These are phyloP conservation scores for Cystobasidium slooffiae DNA, from an alignment of 1,284 basidiomycete genomes.

Conservation along the genomic window DNA sequence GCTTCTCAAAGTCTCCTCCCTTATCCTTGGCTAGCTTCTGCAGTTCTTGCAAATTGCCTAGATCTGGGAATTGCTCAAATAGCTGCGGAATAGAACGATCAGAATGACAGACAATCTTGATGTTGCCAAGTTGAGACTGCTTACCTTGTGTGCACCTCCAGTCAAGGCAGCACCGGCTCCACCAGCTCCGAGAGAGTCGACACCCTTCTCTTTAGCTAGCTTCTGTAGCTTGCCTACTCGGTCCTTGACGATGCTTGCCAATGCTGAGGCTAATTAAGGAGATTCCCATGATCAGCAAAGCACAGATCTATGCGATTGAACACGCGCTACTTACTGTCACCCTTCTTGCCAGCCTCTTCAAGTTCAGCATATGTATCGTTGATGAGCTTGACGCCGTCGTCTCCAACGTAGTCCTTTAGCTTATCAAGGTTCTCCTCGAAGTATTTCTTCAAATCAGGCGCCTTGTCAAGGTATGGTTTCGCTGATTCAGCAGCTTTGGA, in stretches of 20 bases:
- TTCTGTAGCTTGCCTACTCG: constrained; percentile 59
- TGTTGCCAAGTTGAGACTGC: constrained; percentile 44
- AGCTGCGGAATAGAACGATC: constrained; percentile 36
- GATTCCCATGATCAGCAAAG: constrained; percentile 47
- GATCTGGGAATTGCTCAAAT: constrained; percentile 47
- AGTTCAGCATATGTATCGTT: constrained; percentile 49
- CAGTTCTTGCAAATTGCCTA: constrained; percentile 59
- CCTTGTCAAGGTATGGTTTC: constrained; percentile 50
- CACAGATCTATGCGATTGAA: background rate
- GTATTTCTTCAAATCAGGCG: constrained; percentile 51
- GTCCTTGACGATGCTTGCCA: constrained; percentile 59
- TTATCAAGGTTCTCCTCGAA: constrained; percentile 45
- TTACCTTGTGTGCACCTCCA: constrained; percentile 25
- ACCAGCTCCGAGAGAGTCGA: constrained; percentile 45
- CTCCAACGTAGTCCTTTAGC: constrained; percentile 47
- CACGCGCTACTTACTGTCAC: constrained; percentile 33
- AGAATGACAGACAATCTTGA: constrained; percentile 3
- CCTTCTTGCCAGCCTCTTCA: constrained; percentile 49
- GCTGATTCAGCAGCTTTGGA: constrained; percentile 47
- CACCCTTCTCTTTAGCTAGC: constrained; percentile 57
- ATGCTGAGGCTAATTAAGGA: constrained; percentile 57
- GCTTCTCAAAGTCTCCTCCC: constrained; percentile 60
- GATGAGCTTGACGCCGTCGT: constrained; percentile 51
- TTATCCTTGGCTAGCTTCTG: constrained; percentile 59
- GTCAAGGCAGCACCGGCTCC: constrained; percentile 48